Conservation (phyloP, 2,329 filamentous ascomycete genomes). For the Alternaria hordeiaustralica region DNA sequence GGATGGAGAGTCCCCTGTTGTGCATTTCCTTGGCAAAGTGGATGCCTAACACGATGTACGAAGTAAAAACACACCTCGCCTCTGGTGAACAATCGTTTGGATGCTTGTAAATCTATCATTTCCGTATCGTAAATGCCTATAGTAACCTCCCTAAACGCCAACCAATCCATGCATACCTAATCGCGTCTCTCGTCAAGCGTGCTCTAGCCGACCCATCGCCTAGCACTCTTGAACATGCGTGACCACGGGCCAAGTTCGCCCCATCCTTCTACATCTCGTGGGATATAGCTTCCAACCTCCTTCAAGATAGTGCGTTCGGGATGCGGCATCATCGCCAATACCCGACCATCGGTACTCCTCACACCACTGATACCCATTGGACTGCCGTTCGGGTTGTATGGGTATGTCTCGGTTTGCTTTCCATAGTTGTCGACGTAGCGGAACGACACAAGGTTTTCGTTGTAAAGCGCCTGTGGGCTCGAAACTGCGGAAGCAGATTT, state of each 20-base stretch:
- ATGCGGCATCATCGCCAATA: conserved; percentile 91
- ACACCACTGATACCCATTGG: conserved; percentile 82
- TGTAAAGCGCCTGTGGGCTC: conserved; percentile 61
- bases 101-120: neutral
- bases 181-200: neutral
- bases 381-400: conserved; percentile 88
- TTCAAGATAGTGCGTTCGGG: conserved; percentile 87
- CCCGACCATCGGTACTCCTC: conserved; percentile 76
- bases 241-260: conserved; percentile 86
- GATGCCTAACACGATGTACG: neutral
- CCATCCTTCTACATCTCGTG: conserved; percentile 69
- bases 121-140: conserved; percentile 2
- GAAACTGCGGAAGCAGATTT: conserved; percentile 47
- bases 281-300: conserved; percentile 78
- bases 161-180: neutral
- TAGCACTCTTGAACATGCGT: conserved; percentile 84
- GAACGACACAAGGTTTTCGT: conserved; percentile 74
- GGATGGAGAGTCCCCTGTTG: neutral
- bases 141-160: conserved; percentile 2
- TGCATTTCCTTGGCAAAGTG: neutral
- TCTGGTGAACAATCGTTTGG: neutral
- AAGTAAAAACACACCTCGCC: neutral
- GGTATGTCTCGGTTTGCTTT: conserved; percentile 79
- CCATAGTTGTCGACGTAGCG: conserved; percentile 86
- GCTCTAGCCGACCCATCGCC: conserved; percentile 77